Percentiles rank a stretch among this genome's conserved stretches.
Evolutionary conservation across 2,329 filamentous ascomycete species (phyloP).

Genomic region (Botryosphaeria dothidea): DNA sequence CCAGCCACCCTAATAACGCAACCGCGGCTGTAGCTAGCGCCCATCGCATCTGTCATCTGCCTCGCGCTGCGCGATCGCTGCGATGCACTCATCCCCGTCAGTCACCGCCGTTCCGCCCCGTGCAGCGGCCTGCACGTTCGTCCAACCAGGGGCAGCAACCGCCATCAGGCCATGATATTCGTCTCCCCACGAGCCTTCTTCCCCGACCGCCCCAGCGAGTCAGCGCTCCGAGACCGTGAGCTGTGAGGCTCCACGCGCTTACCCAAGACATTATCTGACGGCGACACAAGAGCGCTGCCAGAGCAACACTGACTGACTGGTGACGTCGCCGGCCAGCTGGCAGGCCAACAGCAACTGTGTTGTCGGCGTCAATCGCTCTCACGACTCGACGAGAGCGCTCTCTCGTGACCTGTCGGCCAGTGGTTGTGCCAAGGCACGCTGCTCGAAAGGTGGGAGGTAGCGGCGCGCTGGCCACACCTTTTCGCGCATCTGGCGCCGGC

Average conservation of each 20-base stretch:
- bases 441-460: not conserved
- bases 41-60: constrained; percentile 3
- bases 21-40: not conserved
- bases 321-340: not conserved
- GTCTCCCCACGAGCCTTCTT: constrained; percentile 11
- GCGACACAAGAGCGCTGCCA: not conserved
- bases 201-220: constrained; percentile 11
- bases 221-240: not conserved
- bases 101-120: constrained; percentile 17
- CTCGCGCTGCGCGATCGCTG: constrained; percentile 11
- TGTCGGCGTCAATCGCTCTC: not conserved
- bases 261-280: not conserved
- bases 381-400: not conserved
- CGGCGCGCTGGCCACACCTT: constrained; percentile 10
- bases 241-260: constrained; percentile 12
- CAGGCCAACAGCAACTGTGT: not conserved
- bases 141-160: constrained; percentile 17
- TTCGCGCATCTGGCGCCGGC: constrained; percentile 12
- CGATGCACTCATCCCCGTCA: constrained; percentile 10
- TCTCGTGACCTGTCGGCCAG: constrained; percentile 2
- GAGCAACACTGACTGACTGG: not conserved
- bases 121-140: constrained; percentile 15
- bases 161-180: constrained; percentile 18
- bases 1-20: constrained; percentile 18
- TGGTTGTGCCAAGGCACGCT: constrained; percentile 7